Evolutionary conservation across 1,284 basidiomycete species (phyloP).

Genomic region (Athelia psychrophila): DNA sequence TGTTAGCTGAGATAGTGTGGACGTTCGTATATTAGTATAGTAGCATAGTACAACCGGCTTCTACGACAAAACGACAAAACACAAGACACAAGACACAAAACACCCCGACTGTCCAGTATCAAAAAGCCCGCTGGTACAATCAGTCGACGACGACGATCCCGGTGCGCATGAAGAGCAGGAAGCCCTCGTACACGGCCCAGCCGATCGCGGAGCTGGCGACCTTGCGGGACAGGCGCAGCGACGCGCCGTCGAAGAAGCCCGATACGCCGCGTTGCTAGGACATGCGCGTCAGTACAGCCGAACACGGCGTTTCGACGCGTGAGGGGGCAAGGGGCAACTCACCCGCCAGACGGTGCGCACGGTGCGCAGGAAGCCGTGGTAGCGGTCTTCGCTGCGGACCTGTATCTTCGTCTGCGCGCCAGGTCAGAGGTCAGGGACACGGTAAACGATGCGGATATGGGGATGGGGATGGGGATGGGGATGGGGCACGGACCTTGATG

Average conservation of each 20-base stretch:
- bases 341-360: slow-evolving; percentile 68
- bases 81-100: too few species aligned
- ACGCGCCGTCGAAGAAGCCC: slow-evolving; percentile 31
- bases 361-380: slow-evolving; percentile 69
- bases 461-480: slow-evolving; percentile 8
- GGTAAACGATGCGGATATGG: slow-evolving; percentile 1
- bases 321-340: slow-evolving; percentile 21
- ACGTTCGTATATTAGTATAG: too few species aligned
- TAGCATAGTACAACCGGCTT: too few species aligned
- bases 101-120: too few species aligned
- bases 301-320: too few species aligned
- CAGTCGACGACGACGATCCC: neutral
- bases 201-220: slow-evolving; percentile 89
- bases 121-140: neutral
- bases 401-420: slow-evolving; percentile 79
- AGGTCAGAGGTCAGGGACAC: slow-evolving; percentile 2
- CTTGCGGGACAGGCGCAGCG: slow-evolving; percentile 82
- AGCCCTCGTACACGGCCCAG: slow-evolving; percentile 90
- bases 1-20: too few species aligned
- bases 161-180: slow-evolving; percentile 60
- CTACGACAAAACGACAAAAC: too few species aligned
- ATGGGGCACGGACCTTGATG: slow-evolving; percentile 75
- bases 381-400: slow-evolving; percentile 71
- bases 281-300: slow-evolving; percentile 57
- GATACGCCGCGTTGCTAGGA: neutral